A percentile compares a stretch with the other conserved stretches of the same genome.
Evolutionary conservation across 2,329 filamentous ascomycete species (phyloP).

Genomic region (Fusarium agapanthi): DNA sequence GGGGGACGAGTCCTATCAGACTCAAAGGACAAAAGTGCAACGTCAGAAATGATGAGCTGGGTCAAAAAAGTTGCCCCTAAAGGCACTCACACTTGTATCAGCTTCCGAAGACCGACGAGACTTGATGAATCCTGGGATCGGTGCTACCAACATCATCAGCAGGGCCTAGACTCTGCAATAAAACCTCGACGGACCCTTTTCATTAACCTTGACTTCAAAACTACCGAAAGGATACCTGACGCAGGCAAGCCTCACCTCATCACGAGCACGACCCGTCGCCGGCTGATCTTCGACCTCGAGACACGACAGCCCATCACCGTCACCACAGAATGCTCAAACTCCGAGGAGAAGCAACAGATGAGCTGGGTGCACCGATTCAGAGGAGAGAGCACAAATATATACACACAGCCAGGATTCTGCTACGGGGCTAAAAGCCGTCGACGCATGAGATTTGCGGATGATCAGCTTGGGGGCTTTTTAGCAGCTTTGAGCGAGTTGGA

Average conservation of each 20-base stretch:
- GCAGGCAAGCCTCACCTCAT: neutral
- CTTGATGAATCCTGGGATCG: neutral
- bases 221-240: neutral
- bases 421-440: neutral
- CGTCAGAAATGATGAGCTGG: neutral
- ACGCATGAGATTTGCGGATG: neutral
- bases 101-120: neutral
- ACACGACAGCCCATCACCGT: neutral
- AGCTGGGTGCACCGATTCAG: neutral
- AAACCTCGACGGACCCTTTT: neutral
- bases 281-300: neutral
- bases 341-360: neutral
- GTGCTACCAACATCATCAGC: neutral
- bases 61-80: neutral
- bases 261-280: neutral
- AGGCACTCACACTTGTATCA: neutral
- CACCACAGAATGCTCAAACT: neutral
- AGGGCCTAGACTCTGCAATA: neutral
- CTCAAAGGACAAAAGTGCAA: neutral
- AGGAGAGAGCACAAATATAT: neutral
- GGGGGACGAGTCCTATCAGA: neutral
- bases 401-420: neutral
- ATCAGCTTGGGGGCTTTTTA: neutral
- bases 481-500: neutral
- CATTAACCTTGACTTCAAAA: neutral